Evolutionary conservation across 2,329 filamentous ascomycete species (phyloP), one percentile per base, ranked within the genome.

Genomic region (Fusarium dlaminii): DNA sequence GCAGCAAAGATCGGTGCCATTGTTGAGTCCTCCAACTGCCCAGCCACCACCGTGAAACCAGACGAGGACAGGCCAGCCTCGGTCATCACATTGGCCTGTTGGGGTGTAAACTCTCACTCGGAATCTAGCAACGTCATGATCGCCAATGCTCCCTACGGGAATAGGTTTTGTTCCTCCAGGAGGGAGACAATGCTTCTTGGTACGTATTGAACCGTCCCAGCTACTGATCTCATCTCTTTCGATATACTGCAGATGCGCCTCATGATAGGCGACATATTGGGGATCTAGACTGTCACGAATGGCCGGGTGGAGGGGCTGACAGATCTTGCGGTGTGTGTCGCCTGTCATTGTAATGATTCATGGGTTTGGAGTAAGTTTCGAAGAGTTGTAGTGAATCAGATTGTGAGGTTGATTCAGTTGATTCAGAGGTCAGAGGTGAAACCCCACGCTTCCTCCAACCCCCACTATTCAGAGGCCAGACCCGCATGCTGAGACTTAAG

Each of bases 41-140:
- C 82, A 84, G 6, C 82, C 83, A 10, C 83, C 83, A 29, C 83
- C 83, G 49, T 84, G 83, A 30, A 80, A 81, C 83, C 82, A 84
- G 14, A 84, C 60, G n/a, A 84, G 76, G 10, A 78, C 75, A 6
- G 83, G 82, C 82, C 82, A 83, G 6, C 80, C 82, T 11, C 65
- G 64, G 1, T 61, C 60, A 12, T 79, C 78, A 27, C 66, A 55
- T 5, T 74, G 48, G 6, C 75, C 74, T 4, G 67, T 71, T 6
- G 82, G 83, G 6, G 72, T 77, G 57, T 82, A 84, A 13, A 80
- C 75, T n/a, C 82, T 76, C 11, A 80, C 74, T 8, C 75, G 70
- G 36, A 82, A 82, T 17, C 70, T 70, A 10, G 68, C 75, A 2
- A 83, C 61, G 2, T 76, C 66, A 8, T 79, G 55, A 46, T 83